Base-by-base conservation (phyloP, 345 rosid genomes). In the Dovyalis caffra region DNA sequence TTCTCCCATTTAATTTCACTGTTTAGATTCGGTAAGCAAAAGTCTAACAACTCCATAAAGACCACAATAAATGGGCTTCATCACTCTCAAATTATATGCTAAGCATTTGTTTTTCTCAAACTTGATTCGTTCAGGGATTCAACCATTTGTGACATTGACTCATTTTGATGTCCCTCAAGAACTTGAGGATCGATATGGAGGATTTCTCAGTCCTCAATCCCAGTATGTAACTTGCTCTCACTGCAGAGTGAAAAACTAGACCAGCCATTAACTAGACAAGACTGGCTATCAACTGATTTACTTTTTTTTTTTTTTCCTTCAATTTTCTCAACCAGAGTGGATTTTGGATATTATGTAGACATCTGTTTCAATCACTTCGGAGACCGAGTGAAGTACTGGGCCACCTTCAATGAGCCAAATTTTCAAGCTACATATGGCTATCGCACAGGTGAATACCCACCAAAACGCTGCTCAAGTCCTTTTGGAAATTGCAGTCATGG, bases 151-250 rank as follows among this genome's bases (percentile, higher is more conserved):
- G 5, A 69, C 79, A 5, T 51, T 76, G 25, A 21, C 37, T 31
- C 79, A 76, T 61, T 76, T 76, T 20, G 79, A 76, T 62, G 12
- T 32, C 34, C 79, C 79, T 32, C 74, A 76, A 76, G 79, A 76
- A 34, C 64, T 76, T 6, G 74, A 69, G 37, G 70, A 76, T 9
- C 62, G 74, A 69, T 76, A 76, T 47, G 69, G 69, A 11, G 40
- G 79, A 18, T 76, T 66, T 66, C 79, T 76, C 33, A 76, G 79
- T 63, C 45, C 74, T 12, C 28, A 69, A 64, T 58, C 68, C 20
- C 79, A 76, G 79, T 76, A 76, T 25, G 74, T 20, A 20, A 57
- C 43, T 40, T 40, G 4, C 47, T 40, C 47, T 43, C 47, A 14
- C 15, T 14, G 5, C 66, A 73, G 20, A 4, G n/a, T n/a, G n/a